These are phyloP conservation scores for Penicillium hesseltinei DNA, from an alignment of 2,329 filamentous ascomycete genomes.

Conservation along the genomic window DNA sequence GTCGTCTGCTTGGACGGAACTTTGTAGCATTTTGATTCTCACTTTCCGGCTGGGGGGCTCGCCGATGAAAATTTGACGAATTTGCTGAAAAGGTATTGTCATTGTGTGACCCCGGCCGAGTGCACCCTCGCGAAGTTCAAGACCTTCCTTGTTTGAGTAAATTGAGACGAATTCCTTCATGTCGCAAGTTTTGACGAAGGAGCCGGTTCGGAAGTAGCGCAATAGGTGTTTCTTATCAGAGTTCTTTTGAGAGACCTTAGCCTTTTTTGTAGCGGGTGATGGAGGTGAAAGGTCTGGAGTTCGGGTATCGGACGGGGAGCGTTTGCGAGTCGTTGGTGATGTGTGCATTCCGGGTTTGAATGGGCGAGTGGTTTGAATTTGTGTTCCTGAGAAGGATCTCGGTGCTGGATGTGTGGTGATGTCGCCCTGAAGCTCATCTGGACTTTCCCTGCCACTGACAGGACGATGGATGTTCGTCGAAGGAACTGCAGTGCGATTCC, in stretches of 20 bases:
- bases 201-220: constrained; percentile 24
- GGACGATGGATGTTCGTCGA: constrained; percentile 4
- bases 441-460: constrained; percentile 33
- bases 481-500: not conserved
- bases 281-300: constrained; percentile 29
- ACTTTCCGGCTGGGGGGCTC: constrained; percentile 28
- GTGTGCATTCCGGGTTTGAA: constrained; percentile 1
- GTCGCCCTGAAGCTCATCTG: constrained; percentile 42
- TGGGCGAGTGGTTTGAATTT: constrained; percentile 2
- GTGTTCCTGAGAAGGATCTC: constrained; percentile 5
- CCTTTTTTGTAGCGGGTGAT: constrained; percentile 14
- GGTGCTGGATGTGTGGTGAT: constrained; percentile 29
- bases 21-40: constrained; percentile 27
- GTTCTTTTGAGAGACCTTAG: constrained; percentile 7
- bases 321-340: constrained; percentile 10
- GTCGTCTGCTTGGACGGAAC: constrained; percentile 12
- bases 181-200: constrained; percentile 9
- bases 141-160: constrained; percentile 12
- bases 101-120: not conserved
- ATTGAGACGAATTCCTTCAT: constrained; percentile 12
- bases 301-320: constrained; percentile 36
- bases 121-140: constrained; percentile 11
- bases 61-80: constrained; percentile 23
- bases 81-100: constrained; percentile 22
- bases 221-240: constrained; percentile 11